These are phyloP conservation scores for Sapria himalayana DNA, from an alignment of 345 rosid species.

Conservation along the genomic window DNA sequence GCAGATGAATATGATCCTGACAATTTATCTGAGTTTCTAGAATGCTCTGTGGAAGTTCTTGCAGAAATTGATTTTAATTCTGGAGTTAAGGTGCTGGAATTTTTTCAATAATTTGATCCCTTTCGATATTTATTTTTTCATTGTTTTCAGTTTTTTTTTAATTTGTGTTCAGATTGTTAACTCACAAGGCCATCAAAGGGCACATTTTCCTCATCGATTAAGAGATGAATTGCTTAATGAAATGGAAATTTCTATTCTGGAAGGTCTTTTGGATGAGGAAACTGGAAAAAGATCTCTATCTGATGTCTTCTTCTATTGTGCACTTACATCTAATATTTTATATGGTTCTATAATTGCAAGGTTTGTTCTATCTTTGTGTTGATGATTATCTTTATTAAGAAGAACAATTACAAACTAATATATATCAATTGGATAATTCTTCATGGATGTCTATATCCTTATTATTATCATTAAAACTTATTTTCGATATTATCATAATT, in stretches of 20 bases:
- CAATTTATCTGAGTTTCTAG: constrained; percentile 30
- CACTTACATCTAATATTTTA: constrained; percentile 45
- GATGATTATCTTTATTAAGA: neutral
- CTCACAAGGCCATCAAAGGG: constrained; percentile 20
- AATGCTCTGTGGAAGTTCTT: constrained; percentile 64
- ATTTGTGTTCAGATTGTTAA: constrained; percentile 24
- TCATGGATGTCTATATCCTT: too few species aligned
- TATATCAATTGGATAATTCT: too few species aligned
- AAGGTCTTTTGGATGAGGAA: constrained; percentile 20
- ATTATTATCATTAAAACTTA: too few species aligned
- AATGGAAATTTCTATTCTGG: constrained; percentile 40
- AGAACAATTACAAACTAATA: too few species aligned
- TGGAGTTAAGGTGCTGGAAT: constrained; percentile 19
- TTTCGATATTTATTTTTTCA: constrained; percentile 2
- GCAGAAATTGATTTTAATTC: constrained; percentile 23
- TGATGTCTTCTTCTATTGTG: constrained; percentile 43
- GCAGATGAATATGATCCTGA: constrained; percentile 23
- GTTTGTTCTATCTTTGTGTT: constrained; percentile 19
- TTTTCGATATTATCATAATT: too few species aligned
- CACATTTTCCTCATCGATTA: constrained; percentile 41
- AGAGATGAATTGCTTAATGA: constrained; percentile 60
- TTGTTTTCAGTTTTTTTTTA: neutral
- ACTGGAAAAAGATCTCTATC: constrained; percentile 30
- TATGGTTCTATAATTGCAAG: constrained; percentile 37
- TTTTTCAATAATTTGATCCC: neutral